phyloP scores from a whole-genome alignment of 2,329 filamentous ascomycete genomes.

The Periconia sp. region DNA sequence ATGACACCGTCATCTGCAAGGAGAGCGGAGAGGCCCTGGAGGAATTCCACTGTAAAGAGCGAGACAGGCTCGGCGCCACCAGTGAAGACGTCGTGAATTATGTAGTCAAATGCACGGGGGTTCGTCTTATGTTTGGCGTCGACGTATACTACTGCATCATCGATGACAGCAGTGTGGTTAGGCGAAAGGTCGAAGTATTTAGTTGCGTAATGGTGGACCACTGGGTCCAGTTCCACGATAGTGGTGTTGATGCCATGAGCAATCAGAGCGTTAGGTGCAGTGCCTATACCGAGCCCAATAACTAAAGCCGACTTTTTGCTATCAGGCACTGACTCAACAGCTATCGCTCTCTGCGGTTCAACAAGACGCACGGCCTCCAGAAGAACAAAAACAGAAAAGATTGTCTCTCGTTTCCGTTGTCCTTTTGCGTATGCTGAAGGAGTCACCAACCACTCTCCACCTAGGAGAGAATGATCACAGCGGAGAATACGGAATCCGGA shows the following conservation, averaged over 20 bases:
- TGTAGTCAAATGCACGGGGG: slow-evolving; percentile 73
- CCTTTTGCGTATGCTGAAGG: slow-evolving; percentile 41
- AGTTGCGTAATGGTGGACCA: slow-evolving; percentile 79
- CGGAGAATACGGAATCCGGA: slow-evolving; percentile 78
- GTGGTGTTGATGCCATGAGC: slow-evolving; percentile 89
- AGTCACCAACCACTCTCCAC: slow-evolving; percentile 81
- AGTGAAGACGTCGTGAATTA: slow-evolving; percentile 97
- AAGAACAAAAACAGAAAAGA: slow-evolving; percentile 96
- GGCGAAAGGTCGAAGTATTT: slow-evolving; percentile 79
- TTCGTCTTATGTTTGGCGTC: slow-evolving; percentile 51
- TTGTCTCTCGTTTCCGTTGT: slow-evolving; percentile 71
- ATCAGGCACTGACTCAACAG: slow-evolving; percentile 54
- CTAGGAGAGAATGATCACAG: slow-evolving; percentile 91
- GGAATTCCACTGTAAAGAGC: slow-evolving; percentile 85
- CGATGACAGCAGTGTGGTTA: slow-evolving; percentile 78
- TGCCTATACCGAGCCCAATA: slow-evolving; percentile 90
- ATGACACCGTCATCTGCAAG: slow-evolving; percentile 79
- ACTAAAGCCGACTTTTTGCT: slow-evolving; percentile 77
- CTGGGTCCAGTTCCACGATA: slow-evolving; percentile 90
- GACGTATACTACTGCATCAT: slow-evolving; percentile 76
- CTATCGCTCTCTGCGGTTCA: slow-evolving; percentile 48
- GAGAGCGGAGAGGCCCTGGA: slow-evolving; percentile 69
- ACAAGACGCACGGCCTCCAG: slow-evolving; percentile 88
- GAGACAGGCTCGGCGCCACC: slow-evolving; percentile 88
- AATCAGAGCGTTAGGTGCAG: slow-evolving; percentile 82